phyloP scores from a whole-genome alignment of 2,329 filamentous ascomycete genomes.

The Orbilia ellipsospora region DNA sequence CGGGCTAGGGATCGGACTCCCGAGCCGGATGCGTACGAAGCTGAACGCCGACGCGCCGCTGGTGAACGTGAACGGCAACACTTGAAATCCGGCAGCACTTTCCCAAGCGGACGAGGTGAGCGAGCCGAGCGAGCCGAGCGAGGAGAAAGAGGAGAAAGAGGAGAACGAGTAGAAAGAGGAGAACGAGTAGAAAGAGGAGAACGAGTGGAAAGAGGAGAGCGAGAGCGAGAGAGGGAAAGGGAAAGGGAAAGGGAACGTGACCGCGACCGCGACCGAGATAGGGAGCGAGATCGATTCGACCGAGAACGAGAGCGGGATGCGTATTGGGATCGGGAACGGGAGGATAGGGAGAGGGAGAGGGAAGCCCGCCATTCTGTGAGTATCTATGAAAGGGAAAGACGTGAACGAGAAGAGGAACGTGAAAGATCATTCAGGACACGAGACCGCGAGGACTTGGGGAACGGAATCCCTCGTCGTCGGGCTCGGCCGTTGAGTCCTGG shows the following conservation, averaged over 20 bases:
- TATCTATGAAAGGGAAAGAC: constrained; percentile 84
- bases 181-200: no score
- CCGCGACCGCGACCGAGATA: constrained; percentile 70
- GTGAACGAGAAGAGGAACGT: constrained; percentile 88
- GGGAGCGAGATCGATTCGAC: constrained; percentile 62
- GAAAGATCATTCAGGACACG: constrained; percentile 84
- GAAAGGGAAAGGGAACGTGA: constrained; percentile 70
- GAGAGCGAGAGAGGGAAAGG: background rate
- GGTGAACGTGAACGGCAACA: constrained; percentile 95
- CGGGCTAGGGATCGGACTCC: constrained; percentile 73
- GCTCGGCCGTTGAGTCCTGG: constrained; percentile 77
- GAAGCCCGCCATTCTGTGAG: constrained; percentile 69
- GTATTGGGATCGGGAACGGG: constrained; percentile 60
- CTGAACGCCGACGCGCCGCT: constrained; percentile 90
- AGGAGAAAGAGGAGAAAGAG: no score
- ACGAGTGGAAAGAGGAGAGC: constrained; percentile 2
- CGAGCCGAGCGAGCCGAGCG: constrained; percentile 3
- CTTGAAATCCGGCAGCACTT: constrained; percentile 71
- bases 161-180: no score
- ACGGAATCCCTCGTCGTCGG: constrained; percentile 67
- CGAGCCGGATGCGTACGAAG: constrained; percentile 94
- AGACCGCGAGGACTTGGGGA: constrained; percentile 91
- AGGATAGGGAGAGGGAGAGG: constrained; percentile 60
- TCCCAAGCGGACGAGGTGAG: constrained; percentile 37
- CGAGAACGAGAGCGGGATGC: constrained; percentile 59